Conservation (phyloP, 371 early-diverging fungal species). For the Mucor saturninus region DNA sequence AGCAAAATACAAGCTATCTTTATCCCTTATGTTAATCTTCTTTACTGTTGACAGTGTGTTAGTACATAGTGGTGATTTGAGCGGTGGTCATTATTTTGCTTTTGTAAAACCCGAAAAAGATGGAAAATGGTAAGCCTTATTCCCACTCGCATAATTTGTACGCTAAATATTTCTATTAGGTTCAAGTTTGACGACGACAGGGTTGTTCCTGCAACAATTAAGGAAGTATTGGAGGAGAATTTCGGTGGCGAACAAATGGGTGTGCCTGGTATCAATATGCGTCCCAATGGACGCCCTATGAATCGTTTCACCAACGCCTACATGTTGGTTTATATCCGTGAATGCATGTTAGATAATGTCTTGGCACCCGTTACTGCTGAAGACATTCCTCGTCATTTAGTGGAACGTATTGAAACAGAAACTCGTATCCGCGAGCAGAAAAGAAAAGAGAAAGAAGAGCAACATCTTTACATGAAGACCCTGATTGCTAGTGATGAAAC, state of each 20-base stretch:
- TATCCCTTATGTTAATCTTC: neutral
- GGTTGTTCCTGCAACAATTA: constrained; percentile 81
- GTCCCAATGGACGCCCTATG: constrained; percentile 30
- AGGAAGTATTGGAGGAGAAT: constrained; percentile 94
- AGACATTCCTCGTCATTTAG: constrained; percentile 84
- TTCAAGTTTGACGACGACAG: constrained; percentile 96
- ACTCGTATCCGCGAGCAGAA: constrained; percentile 49
- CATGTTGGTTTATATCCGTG: constrained; percentile 95
- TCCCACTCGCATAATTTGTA: no score
- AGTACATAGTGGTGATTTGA: constrained; percentile 95
- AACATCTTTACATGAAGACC: constrained; percentile 65
- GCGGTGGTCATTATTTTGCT: constrained; percentile 98
- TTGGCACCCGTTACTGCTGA: constrained; percentile 66
- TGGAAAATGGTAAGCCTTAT: constrained; percentile 66
- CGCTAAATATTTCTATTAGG: neutral
- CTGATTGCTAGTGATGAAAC: constrained; percentile 65
- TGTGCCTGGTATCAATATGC: constrained; percentile 27
- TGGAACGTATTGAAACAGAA: constrained; percentile 62
- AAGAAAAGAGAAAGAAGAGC: constrained; percentile 70
- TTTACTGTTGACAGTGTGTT: constrained; percentile 71
- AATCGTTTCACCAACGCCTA: constrained; percentile 95
- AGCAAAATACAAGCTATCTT: neutral
- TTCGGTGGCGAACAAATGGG: constrained; percentile 73
- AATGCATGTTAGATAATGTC: constrained; percentile 71
- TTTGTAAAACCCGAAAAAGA: constrained; percentile 82